phyloP scores from a whole-genome alignment of 2,329 filamentous ascomycete genomes.

The Neonectria faginata region DNA sequence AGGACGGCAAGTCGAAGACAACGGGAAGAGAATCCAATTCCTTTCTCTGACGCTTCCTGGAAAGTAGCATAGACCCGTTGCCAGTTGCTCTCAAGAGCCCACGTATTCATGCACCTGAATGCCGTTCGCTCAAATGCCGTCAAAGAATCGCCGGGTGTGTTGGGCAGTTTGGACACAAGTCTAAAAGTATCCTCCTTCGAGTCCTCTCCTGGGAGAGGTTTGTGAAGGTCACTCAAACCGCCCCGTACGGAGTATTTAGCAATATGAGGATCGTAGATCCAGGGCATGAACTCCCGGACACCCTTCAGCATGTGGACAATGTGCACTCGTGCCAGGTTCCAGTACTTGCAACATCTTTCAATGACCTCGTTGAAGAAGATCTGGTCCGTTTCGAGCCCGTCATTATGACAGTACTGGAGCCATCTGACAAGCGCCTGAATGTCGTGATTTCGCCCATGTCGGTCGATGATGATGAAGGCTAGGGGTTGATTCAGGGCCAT shows the following conservation, averaged over 20 bases:
- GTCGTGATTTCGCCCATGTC: slow-evolving; percentile 47
- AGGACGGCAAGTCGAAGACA: slow-evolving; percentile 62
- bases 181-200: slow-evolving; percentile 17
- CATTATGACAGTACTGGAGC: slow-evolving; percentile 49
- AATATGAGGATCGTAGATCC: slow-evolving; percentile 40
- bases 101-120: slow-evolving; percentile 54
- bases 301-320: slow-evolving; percentile 43
- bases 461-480: slow-evolving; percentile 48
- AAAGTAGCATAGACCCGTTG: slow-evolving; percentile 54
- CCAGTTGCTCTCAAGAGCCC: slow-evolving; percentile 50
- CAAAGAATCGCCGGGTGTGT: slow-evolving; percentile 35
- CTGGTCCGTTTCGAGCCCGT: slow-evolving; percentile 46
- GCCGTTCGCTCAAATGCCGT: slow-evolving; percentile 39
- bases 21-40: slow-evolving; percentile 52
- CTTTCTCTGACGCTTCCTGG: slow-evolving; percentile 38
- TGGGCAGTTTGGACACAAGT: slow-evolving; percentile 30
- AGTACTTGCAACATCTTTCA: slow-evolving; percentile 49
- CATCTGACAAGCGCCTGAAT: slow-evolving; percentile 45
- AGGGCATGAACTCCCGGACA: slow-evolving; percentile 43
- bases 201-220: slow-evolving; percentile 33
- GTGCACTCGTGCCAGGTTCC: slow-evolving; percentile 46
- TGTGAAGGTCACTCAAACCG: slow-evolving; percentile 38
- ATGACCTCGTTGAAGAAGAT: slow-evolving; percentile 46
- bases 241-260: slow-evolving; percentile 37
- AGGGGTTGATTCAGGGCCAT: slow-evolving; percentile 47